Evolutionary conservation across 805 yeast species (phyloP).

Genomic region (Pichia nakasei): DNA sequence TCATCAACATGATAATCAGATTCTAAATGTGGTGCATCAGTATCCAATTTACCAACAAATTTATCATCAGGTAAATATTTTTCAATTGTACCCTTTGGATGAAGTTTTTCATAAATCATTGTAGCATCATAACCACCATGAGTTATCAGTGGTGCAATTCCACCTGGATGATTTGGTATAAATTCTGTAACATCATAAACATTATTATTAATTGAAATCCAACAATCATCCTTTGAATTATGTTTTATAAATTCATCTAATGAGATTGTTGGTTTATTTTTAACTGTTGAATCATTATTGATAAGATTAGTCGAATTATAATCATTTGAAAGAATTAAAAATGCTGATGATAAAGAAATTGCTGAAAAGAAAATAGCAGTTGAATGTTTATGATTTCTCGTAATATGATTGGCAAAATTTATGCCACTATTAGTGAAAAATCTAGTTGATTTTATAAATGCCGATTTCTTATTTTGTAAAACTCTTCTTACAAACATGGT

Average conservation of each 20-base stretch:
- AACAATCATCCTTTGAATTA: constrained; percentile 53
- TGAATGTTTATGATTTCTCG: too few species aligned
- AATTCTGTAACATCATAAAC: constrained; percentile 73
- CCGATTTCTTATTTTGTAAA: too few species aligned
- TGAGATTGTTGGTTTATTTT: constrained; percentile 12
- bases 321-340: too few species aligned
- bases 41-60: constrained; percentile 45
- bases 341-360: background rate
- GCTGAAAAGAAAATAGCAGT: too few species aligned
- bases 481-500: too few species aligned
- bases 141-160: constrained; percentile 33
- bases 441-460: too few species aligned
- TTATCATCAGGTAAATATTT: constrained; percentile 50
- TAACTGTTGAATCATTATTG: constrained; percentile 7
- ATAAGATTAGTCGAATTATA: too few species aligned
- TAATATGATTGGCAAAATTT: too few species aligned
- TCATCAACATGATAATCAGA: constrained; percentile 25
- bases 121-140: constrained; percentile 47
- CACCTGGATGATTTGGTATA: constrained; percentile 42
- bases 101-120: constrained; percentile 78
- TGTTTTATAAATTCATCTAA: constrained; percentile 44
- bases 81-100: constrained; percentile 78
- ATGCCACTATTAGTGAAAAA: too few species aligned
- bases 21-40: constrained; percentile 27
- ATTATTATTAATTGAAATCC: constrained; percentile 76